Conservation (phyloP, 2,329 filamentous ascomycete species). For the Colletotrichum scovillei region DNA sequence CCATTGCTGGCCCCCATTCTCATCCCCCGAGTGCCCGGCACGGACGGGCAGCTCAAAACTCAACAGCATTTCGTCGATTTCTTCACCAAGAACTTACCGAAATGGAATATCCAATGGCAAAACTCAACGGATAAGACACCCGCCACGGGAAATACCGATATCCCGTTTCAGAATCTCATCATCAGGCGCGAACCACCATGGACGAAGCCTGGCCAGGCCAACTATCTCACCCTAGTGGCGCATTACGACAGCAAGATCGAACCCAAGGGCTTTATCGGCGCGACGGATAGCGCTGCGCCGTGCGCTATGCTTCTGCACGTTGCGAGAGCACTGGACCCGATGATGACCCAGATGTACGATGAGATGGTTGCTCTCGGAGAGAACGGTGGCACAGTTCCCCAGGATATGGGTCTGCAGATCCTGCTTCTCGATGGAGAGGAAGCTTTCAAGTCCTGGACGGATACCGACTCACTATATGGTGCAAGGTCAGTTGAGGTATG, state of each 20-base stretch:
- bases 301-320: constrained; percentile 88
- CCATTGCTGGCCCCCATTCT: constrained; percentile 80
- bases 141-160: constrained; percentile 66
- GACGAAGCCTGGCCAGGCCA: constrained; percentile 75
- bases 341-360: constrained; percentile 79
- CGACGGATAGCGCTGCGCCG: constrained; percentile 85
- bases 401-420: constrained; percentile 82
- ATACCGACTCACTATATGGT: constrained; percentile 81
- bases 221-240: constrained; percentile 80
- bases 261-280: constrained; percentile 83
- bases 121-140: constrained; percentile 81
- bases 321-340: constrained; percentile 76
- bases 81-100: constrained; percentile 73
- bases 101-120: constrained; percentile 78
- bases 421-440: constrained; percentile 86
- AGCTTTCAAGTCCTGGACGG: constrained; percentile 79
- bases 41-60: constrained; percentile 72
- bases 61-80: constrained; percentile 80
- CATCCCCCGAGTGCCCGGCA: constrained; percentile 79
- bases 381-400: constrained; percentile 62
- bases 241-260: constrained; percentile 85
- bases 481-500: constrained; percentile 62
- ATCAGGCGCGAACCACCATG: constrained; percentile 84
- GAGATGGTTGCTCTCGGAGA: constrained; percentile 71
- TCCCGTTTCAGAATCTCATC: constrained; percentile 84